phyloP scores from a whole-genome alignment of 352 stramenopile species.

The Globisporangium viniferum region DNA sequence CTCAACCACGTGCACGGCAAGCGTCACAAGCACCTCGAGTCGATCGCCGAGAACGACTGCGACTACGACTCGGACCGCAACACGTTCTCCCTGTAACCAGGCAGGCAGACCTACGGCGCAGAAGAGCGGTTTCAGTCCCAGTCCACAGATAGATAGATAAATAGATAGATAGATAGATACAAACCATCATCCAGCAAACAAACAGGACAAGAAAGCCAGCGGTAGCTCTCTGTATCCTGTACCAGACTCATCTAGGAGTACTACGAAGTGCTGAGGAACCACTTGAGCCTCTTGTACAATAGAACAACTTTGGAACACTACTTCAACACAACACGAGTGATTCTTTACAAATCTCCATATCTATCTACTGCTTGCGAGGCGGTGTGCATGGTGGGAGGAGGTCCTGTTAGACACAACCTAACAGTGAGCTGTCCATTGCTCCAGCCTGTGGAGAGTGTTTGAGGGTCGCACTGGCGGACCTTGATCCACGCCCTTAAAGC shows the following conservation, averaged over 20 bases:
- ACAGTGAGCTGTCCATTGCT: not conserved
- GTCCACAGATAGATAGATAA: not conserved
- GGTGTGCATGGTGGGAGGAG: too few relatives aligned
- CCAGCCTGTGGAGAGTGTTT: not conserved
- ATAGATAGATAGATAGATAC: not conserved
- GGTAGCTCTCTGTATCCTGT: conserved; percentile 1
- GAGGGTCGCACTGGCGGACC: too few relatives aligned
- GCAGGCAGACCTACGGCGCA: not conserved
- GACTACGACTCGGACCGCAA: conserved; percentile 25
- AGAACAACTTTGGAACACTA: not conserved
- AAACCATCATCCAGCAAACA: not conserved
- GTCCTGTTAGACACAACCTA: not conserved
- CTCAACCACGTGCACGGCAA: conserved; percentile 37
- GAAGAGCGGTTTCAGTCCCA: not conserved
- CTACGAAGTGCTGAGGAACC: not conserved
- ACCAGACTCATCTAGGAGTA: not conserved
- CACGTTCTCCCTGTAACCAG: conserved; percentile 14
- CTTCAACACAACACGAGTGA: not conserved
- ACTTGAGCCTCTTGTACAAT: not conserved
- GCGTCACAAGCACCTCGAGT: conserved; percentile 36
- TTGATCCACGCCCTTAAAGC: too few relatives aligned
- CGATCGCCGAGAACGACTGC: conserved; percentile 37
- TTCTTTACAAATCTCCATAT: not conserved
- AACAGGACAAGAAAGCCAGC: not conserved
- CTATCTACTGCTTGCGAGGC: too few relatives aligned